phyloP scores from a whole-genome alignment of 1,284 basidiomycete genomes.

The Hypsizygus ulmarius region DNA sequence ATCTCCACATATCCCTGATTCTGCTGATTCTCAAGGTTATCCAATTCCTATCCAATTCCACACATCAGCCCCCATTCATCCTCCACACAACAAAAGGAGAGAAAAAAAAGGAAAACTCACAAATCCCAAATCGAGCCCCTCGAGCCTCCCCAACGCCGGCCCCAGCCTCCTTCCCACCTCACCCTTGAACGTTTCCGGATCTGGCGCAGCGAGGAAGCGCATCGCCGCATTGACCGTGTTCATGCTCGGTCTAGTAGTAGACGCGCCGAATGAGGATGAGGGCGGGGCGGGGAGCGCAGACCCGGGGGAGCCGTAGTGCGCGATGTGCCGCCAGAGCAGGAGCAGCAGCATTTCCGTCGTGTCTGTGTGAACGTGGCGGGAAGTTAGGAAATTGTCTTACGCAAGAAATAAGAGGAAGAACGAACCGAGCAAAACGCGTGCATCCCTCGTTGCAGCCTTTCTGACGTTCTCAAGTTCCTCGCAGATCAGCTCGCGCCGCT shows the following conservation, averaged over 20 bases:
- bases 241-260: slow-evolving; percentile 10
- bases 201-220: slow-evolving; percentile 53
- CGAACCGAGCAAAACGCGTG: slow-evolving; percentile 52
- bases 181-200: slow-evolving; percentile 48
- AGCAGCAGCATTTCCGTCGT: slow-evolving; percentile 83
- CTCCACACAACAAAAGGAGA: not conserved
- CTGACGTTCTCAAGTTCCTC: slow-evolving; percentile 56
- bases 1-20: slow-evolving; percentile 66
- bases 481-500: slow-evolving; percentile 62
- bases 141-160: slow-evolving; percentile 50
- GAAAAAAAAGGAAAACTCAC: slow-evolving; percentile 7
- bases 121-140: slow-evolving; percentile 48
- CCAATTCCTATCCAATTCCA: slow-evolving; percentile 38
- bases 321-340: slow-evolving; percentile 83
- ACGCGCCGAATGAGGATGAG: slow-evolving; percentile 12
- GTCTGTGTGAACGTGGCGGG: slow-evolving; percentile 40
- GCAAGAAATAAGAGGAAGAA: slow-evolving; percentile 7
- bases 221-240: slow-evolving; percentile 43
- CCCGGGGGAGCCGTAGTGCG: slow-evolving; percentile 45
- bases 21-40: slow-evolving; percentile 44
- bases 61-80: not conserved
- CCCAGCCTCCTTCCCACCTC: slow-evolving; percentile 55
- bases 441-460: slow-evolving; percentile 41
- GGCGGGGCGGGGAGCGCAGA: slow-evolving; percentile 15
- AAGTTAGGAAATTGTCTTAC: not conserved